Base-by-base conservation (phyloP, 352 stramenopile species). In the Pythium volutum region DNA sequence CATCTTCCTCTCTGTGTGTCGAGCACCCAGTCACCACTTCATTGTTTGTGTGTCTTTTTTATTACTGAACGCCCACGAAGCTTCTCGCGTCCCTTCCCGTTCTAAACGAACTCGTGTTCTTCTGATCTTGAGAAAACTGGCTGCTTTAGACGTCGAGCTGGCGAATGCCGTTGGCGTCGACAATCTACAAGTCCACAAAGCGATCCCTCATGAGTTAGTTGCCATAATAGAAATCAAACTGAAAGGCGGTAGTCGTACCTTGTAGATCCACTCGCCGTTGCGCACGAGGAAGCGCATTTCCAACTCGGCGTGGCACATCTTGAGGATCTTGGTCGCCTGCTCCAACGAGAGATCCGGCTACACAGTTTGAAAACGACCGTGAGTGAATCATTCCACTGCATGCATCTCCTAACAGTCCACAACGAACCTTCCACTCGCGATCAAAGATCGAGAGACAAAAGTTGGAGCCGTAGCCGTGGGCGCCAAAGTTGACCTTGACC, bases 401-500 rank as follows among this genome's bases (percentile, higher is more conserved):
- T 41, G 16, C 12, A 0, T 4, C n/a, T 43, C 36, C 22, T 18
- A 50, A 34, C 9, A 8, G 4, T 0, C n/a, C 48, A 55, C 15
- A 45, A 33, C 70, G 50, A 57, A 84, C 77, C 68, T 87, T 85
- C 85, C 85, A 96, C 63, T 96, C 84, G 53, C 84, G 74, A 67
- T 96, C 87, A 34, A 96, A 92, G 64, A 96, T 94, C 36, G 80
- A 91, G 11, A 93, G 70, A 59, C 81, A 93, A 48, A 96, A 96
- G 73, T 95, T 67, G 12, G 87, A 53, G 52, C 81, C 87, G 66
- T 93, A 96, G 64, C 87, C 87, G 65, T 96, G 87, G 20, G 77
- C 84, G 38, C 87, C 87, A 59, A 87, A 96, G 81, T 94, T 94
- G 56, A 93, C 79, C 67, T 91, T 93, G 46, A 69, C 80, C 75